Evolutionary conservation across 1,284 basidiomycete species (phyloP).

Genomic region (Marasmius fiardii): DNA sequence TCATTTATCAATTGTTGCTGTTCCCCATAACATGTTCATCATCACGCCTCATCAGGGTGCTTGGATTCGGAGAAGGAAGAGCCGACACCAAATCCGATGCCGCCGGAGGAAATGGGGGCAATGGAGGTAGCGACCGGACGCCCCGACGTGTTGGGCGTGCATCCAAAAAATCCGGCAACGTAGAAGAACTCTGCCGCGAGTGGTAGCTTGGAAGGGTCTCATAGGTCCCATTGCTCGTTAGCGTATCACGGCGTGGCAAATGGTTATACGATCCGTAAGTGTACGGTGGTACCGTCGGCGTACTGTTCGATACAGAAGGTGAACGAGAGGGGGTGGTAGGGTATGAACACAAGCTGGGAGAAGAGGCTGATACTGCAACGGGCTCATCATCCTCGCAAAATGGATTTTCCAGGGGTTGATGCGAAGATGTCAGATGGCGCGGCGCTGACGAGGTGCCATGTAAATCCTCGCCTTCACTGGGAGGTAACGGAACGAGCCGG

Average conservation of each 20-base stretch:
- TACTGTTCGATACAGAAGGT: background rate
- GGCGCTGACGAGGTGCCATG: too few relatives aligned
- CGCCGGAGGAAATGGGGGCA: background rate
- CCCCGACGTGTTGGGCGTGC: background rate
- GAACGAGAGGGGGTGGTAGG: background rate
- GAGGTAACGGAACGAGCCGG: too few relatives aligned
- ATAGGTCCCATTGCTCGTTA: background rate
- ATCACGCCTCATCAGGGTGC: too few relatives aligned
- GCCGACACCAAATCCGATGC: background rate
- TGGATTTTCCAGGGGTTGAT: too few relatives aligned
- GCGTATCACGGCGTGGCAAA: background rate
- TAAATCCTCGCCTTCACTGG: too few relatives aligned
- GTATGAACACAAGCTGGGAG: background rate
- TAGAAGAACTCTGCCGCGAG: background rate
- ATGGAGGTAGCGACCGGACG: background rate
- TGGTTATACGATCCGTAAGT: background rate
- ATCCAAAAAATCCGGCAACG: background rate
- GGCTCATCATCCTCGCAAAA: too few relatives aligned
- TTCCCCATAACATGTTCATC: too few relatives aligned
- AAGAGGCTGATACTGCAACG: too few relatives aligned
- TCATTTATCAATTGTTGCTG: too few relatives aligned
- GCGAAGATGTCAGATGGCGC: too few relatives aligned
- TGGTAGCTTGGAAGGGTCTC: conserved; percentile 1
- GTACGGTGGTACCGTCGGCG: background rate
- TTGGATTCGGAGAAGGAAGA: background rate